Conservation (phyloP, 352 stramenopile species). For the Globisporangium paroecandrum region DNA sequence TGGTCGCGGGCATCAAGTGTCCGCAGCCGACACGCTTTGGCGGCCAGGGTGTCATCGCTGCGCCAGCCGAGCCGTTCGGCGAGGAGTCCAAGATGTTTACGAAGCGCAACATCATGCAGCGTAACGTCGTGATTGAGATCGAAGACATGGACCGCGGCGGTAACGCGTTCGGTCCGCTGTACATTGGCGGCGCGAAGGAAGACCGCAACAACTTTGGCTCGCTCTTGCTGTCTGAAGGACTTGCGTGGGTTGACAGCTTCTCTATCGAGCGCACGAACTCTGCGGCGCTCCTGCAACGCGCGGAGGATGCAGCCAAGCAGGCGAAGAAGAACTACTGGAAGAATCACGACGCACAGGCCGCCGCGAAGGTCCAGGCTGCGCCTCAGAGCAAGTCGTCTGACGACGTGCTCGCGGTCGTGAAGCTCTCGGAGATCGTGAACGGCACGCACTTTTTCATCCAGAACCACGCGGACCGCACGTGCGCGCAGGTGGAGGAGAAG, state of each 20-base stretch:
- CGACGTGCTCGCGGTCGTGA: conserved; percentile 68
- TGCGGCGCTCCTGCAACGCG: conserved; percentile 59
- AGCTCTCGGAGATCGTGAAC: conserved; percentile 94
- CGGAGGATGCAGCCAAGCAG: conserved; percentile 86
- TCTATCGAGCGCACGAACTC: conserved; percentile 91
- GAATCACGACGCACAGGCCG: conserved; percentile 70
- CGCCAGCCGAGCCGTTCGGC: conserved; percentile 82
- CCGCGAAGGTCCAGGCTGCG: conserved; percentile 38
- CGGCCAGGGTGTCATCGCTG: conserved; percentile 87
- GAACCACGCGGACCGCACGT: conserved; percentile 84
- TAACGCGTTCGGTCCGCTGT: conserved; percentile 89
- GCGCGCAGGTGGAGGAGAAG: conserved; percentile 88
- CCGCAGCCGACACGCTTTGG: conserved; percentile 83
- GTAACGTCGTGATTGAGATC: conserved; percentile 89
- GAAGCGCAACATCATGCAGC: conserved; percentile 88
- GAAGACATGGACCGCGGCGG: conserved; percentile 93
- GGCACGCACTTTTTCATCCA: conserved; percentile 94
- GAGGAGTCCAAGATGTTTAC: conserved; percentile 88
- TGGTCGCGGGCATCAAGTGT: conserved; percentile 87
- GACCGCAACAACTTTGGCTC: conserved; percentile 87
- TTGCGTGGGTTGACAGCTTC: conserved; percentile 91
- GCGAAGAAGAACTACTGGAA: conserved; percentile 95
- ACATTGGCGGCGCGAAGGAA: conserved; percentile 52
- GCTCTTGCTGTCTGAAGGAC: conserved; percentile 90
- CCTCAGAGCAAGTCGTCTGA: conserved; percentile 53